Evolutionary conservation across 1,284 basidiomycete species (phyloP).

Genomic region (Ustilago curta): DNA sequence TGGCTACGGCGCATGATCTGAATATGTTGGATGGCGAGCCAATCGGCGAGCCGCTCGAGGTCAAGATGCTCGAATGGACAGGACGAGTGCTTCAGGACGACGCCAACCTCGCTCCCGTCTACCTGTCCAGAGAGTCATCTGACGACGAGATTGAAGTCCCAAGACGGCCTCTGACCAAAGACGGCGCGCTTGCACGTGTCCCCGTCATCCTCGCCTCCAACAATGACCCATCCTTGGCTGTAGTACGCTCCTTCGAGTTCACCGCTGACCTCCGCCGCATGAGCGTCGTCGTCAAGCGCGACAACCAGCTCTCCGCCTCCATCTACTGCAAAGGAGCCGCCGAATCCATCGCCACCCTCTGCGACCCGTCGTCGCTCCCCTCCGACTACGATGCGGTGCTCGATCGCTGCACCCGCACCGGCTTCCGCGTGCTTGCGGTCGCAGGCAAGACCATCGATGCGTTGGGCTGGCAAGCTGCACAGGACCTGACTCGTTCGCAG

Average conservation of each 20-base stretch:
- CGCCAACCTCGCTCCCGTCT: slow-evolving; percentile 15
- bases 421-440: slow-evolving; percentile 49
- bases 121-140: slow-evolving; percentile 15
- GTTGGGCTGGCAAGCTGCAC: slow-evolving; percentile 26
- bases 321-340: slow-evolving; percentile 53
- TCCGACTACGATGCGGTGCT: slow-evolving; percentile 33
- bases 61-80: slow-evolving; percentile 50
- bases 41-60: slow-evolving; percentile 52
- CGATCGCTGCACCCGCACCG: slow-evolving; percentile 33
- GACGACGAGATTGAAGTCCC: not conserved
- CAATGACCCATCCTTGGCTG: slow-evolving; percentile 8
- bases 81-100: slow-evolving; percentile 34
- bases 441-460: slow-evolving; percentile 32
- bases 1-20: slow-evolving; percentile 44
- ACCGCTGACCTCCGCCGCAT: slow-evolving; percentile 42
- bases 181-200: slow-evolving; percentile 28
- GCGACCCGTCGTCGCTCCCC: slow-evolving; percentile 22
- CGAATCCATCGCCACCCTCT: slow-evolving; percentile 30
- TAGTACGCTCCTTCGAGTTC: slow-evolving; percentile 43
- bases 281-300: slow-evolving; percentile 44
- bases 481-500: slow-evolving; percentile 12
- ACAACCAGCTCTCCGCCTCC: not conserved
- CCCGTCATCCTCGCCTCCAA: slow-evolving; percentile 25
- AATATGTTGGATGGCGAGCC: slow-evolving; percentile 39
- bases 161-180: slow-evolving; percentile 23